Base-by-base conservation (phyloP, 2,329 filamentous ascomycete genomes). In the Dactylonectria macrodidyma region DNA sequence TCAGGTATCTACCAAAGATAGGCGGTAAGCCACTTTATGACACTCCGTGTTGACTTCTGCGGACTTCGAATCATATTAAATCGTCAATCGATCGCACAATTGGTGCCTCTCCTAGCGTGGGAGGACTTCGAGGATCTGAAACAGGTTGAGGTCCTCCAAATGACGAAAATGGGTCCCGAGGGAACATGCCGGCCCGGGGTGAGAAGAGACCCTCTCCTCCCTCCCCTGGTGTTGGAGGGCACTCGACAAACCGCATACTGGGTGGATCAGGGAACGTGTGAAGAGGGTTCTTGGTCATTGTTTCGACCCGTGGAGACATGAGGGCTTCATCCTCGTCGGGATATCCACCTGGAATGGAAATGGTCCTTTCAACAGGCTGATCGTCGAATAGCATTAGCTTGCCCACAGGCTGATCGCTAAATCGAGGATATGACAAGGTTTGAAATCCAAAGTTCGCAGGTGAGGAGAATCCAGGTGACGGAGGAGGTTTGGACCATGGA, bases 1-100 rank as follows among this genome's bases (percentile, higher is more conserved):
- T 4, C 2, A 26, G 33, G 10, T 44, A 24, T 54, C 36, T 16
- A 3, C 26, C 3, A 19, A 44, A 33, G 26, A 46, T 34, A 47
- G 8, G 36, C 9, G n/a, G 7, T 6, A 6, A 12, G 12, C 55
- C 38, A 19, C 30, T 47, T 19, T n/a, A n/a, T 33, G 34, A 34
- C 22, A 5, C 9, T 22, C 50, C 9, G 19, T 11, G 22, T 11
- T 11, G 11, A 44, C 12, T n/a, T 36, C 26, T 58, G 9, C 55
- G 14, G 12, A 8, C 14, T 41, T 48, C 46, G 67, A 59, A 61
- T 84, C 86, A 95, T 80, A 95, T 84, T 59, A 94, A 84, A 76
- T 95, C 92, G 78, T 93, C 91, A 75, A 95, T 95, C 66, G 91
- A 95, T 64, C 93, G 86, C 59, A 91, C 89, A 68, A 95, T 95